These are phyloP conservation scores for Fusarium albidum DNA, from an alignment of 2,329 filamentous ascomycete species.

Conservation along the genomic window DNA sequence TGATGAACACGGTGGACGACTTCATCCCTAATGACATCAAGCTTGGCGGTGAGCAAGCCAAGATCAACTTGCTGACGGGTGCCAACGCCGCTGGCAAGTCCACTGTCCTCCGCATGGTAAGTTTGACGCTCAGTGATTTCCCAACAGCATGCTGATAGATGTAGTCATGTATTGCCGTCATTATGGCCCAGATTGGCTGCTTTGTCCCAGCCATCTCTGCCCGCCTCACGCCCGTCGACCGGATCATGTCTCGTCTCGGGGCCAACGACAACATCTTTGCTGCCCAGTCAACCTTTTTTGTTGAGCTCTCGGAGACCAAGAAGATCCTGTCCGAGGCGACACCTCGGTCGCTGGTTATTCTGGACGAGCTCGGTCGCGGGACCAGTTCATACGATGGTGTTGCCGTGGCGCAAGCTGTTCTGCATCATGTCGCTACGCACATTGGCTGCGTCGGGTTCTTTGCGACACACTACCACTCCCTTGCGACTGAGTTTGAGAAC, in stretches of 20 bases:
- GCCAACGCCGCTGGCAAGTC: slow-evolving; percentile 98
- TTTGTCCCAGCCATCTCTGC: slow-evolving; percentile 87
- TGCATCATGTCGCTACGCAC: slow-evolving; percentile 95
- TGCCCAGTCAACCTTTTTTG: slow-evolving; percentile 97
- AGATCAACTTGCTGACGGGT: slow-evolving; percentile 91
- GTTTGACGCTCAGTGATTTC: slow-evolving; percentile 34
- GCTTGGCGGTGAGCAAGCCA: slow-evolving; percentile 81
- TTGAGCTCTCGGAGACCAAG: slow-evolving; percentile 96
- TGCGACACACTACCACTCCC: slow-evolving; percentile 94
- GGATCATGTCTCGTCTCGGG: slow-evolving; percentile 97
- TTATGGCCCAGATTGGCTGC: slow-evolving; percentile 96
- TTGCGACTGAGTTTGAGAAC: slow-evolving; percentile 87
- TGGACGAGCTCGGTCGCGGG: slow-evolving; percentile 94
- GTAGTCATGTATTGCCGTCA: slow-evolving; percentile 91
- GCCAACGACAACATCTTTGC: slow-evolving; percentile 99
- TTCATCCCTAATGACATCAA: slow-evolving; percentile 97
- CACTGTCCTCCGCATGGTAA: slow-evolving; percentile 91
- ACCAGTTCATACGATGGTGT: slow-evolving; percentile 97
- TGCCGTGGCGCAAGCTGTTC: slow-evolving; percentile 92
- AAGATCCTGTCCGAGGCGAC: slow-evolving; percentile 97
- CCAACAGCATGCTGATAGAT: slow-evolving; percentile 26
- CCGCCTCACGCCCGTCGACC: slow-evolving; percentile 87
- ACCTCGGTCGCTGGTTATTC: slow-evolving; percentile 90
- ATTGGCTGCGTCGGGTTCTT: slow-evolving; percentile 97
- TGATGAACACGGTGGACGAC: slow-evolving; percentile 86